These are phyloP conservation scores for Fusarium foetens DNA, from an alignment of 2,329 filamentous ascomycete species.

Conservation along the genomic window DNA sequence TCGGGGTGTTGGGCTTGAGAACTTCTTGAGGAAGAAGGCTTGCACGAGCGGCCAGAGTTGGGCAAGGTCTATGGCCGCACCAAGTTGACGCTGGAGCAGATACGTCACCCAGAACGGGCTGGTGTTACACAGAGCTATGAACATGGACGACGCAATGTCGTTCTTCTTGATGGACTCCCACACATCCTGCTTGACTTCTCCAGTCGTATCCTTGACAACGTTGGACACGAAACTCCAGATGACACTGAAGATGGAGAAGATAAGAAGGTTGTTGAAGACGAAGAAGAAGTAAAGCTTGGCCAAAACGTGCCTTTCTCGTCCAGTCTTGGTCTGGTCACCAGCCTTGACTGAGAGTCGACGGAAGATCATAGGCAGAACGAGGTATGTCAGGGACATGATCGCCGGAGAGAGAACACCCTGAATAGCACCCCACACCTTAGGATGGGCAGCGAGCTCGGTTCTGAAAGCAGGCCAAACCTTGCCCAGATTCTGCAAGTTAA, in stretches of 20 bases:
- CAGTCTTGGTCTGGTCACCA: slow-evolving; percentile 91
- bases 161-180: slow-evolving; percentile 75
- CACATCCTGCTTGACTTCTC: slow-evolving; percentile 63
- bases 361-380: slow-evolving; percentile 90
- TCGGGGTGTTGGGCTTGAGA: slow-evolving; percentile 87
- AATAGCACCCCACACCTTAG: slow-evolving; percentile 81
- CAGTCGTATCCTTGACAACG: slow-evolving; percentile 67
- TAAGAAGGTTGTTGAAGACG: slow-evolving; percentile 93
- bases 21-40: slow-evolving; percentile 85
- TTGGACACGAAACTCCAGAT: slow-evolving; percentile 77
- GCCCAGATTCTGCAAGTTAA: slow-evolving; percentile 84
- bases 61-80: slow-evolving; percentile 91
- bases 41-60: slow-evolving; percentile 87
- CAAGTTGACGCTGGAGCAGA: slow-evolving; percentile 90
- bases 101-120: slow-evolving; percentile 96
- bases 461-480: slow-evolving; percentile 82
- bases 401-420: slow-evolving; percentile 93
- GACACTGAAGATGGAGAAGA: slow-evolving; percentile 92
- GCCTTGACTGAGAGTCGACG: slow-evolving; percentile 83
- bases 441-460: slow-evolving; percentile 68
- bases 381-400: slow-evolving; percentile 86
- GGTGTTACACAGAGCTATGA: slow-evolving; percentile 80
- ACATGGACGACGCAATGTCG: slow-evolving; percentile 70
- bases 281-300: slow-evolving; percentile 95
- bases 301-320: slow-evolving; percentile 89